Base-by-base conservation (phyloP, 2,329 filamentous ascomycete genomes). In the Colletotrichum graminicola region DNA sequence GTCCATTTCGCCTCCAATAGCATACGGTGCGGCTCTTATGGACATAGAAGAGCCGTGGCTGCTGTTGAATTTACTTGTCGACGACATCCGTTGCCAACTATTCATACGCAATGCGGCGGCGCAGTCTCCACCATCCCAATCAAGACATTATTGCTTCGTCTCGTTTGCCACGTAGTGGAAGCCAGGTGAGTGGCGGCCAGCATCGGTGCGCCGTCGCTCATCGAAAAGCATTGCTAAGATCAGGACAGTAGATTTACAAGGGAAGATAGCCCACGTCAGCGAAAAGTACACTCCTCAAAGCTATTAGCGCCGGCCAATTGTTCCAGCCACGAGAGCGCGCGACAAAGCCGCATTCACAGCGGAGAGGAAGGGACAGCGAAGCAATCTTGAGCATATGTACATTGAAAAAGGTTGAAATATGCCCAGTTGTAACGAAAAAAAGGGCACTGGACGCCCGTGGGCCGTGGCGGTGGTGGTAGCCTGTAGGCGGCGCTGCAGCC, bases 331-430 rank as follows among this genome's bases (percentile, higher is more conserved):
- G 26, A 34, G 32, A 36, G 8, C 57, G 41, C 14, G 2, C 39
- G n/a, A n/a, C 29, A 32, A 36, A n/a, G 7, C n/a, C n/a, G 1
- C 26, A 26, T 26, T 43, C 29, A 45, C 57, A 23, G 10, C 18
- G 7, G 29, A 7, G 34, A 10, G 21, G n/a, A 5, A 23, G 16
- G 23, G 23, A 52, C 55, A 26, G 23, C 34, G 34, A n/a, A 26
- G 23, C 23, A 45, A 45, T 26, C 29, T 56, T 63, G 65, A 68
- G 60, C 52, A 34, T 54, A 34, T 71, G 29, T 68, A 63, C 68
- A 71, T 71, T 71, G 68, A 54, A 63, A 63, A 71, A 68, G 32
- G 32, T 36, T 68, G 29, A 36, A 63, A 57, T 32, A 59, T 52
- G 29, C 34, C 67, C 59, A 68, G 65, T 36, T 11, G 26, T 65